Conservation (phyloP, 2,329 filamentous ascomycete species). For the Botrytis pseudocinerea region DNA sequence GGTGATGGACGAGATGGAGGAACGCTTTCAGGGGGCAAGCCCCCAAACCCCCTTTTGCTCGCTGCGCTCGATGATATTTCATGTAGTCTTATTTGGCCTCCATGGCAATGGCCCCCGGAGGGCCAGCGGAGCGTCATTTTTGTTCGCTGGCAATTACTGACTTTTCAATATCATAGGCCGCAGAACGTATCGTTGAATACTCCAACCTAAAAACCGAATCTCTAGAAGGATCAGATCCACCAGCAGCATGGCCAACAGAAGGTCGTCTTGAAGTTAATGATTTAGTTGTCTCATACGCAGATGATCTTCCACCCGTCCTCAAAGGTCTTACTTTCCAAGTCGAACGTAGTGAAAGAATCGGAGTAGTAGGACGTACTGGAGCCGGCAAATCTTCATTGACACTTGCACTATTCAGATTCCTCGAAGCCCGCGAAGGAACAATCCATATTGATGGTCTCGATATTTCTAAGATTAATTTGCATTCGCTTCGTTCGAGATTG, state of each 20-base stretch:
- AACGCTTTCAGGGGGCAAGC: background rate
- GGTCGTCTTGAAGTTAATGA: slow-evolving; percentile 73
- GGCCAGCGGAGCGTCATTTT: background rate
- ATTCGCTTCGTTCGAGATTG: slow-evolving; percentile 69
- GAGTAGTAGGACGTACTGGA: slow-evolving; percentile 76
- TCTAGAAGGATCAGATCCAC: slow-evolving; percentile 59
- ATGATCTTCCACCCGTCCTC: slow-evolving; percentile 69
- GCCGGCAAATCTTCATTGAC: slow-evolving; percentile 78
- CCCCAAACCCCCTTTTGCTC: background rate
- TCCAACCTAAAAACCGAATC: slow-evolving; percentile 67
- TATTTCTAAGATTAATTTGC: slow-evolving; percentile 69
- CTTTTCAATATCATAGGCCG: slow-evolving; percentile 34
- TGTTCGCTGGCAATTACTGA: background rate
- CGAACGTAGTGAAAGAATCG: slow-evolving; percentile 66
- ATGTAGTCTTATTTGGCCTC: background rate
- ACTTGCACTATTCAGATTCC: slow-evolving; percentile 74
- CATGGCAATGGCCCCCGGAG: slow-evolving; percentile 1
- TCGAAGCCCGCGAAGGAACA: slow-evolving; percentile 65
- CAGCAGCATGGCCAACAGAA: slow-evolving; percentile 73
- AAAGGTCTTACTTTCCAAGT: slow-evolving; percentile 68
- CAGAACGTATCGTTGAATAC: slow-evolving; percentile 76
- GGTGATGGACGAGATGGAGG: background rate
- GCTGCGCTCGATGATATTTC: background rate
- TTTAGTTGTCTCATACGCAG: slow-evolving; percentile 70
- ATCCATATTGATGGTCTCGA: slow-evolving; percentile 74